Percentiles rank a stretch among this genome's conserved stretches.
phyloP scores from a whole-genome alignment of 805 yeast genomes.

The Lachancea dasiensis region DNA sequence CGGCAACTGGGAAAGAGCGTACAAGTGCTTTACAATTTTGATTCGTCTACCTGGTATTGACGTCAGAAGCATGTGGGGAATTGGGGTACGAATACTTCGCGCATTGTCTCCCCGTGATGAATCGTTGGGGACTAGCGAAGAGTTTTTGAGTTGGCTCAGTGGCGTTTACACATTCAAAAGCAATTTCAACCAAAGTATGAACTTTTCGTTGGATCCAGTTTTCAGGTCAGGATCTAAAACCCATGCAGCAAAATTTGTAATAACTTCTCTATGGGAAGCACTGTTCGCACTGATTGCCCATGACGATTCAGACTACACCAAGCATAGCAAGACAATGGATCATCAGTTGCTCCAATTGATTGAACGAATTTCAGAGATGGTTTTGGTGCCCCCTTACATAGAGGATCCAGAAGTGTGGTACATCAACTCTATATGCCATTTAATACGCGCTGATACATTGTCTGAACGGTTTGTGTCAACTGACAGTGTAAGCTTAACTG shows the following conservation, averaged over 20 bases:
- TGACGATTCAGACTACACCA: not conserved
- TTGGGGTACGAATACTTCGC: constrained; percentile 51
- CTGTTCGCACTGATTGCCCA: constrained; percentile 10
- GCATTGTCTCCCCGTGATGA: constrained; percentile 10
- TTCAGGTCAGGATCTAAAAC: constrained; percentile 28
- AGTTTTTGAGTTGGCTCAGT: constrained; percentile 28
- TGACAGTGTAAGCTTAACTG: constrained; percentile 6
- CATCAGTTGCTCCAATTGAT: constrained; percentile 14
- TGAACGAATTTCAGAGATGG: constrained; percentile 26
- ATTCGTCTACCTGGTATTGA: constrained; percentile 46
- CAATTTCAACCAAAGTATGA: constrained; percentile 21
- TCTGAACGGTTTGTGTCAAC: constrained; percentile 14
- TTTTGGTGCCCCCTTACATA: constrained; percentile 30
- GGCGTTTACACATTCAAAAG: constrained; percentile 22
- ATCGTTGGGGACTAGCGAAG: constrained; percentile 11
- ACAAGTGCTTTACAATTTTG: constrained; percentile 44
- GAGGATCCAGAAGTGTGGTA: constrained; percentile 32
- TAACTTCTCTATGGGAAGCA: constrained; percentile 27
- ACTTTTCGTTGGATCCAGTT: constrained; percentile 24
- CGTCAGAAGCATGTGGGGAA: constrained; percentile 53
- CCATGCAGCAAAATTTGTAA: constrained; percentile 25
- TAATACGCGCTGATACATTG: constrained; percentile 23
- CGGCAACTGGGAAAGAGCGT: constrained; percentile 51
- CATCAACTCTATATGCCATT: constrained; percentile 24
- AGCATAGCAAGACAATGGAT: not conserved